phyloP scores from a whole-genome alignment of 2,329 filamentous ascomycete genomes.

The Blastomyces emzantsi region DNA sequence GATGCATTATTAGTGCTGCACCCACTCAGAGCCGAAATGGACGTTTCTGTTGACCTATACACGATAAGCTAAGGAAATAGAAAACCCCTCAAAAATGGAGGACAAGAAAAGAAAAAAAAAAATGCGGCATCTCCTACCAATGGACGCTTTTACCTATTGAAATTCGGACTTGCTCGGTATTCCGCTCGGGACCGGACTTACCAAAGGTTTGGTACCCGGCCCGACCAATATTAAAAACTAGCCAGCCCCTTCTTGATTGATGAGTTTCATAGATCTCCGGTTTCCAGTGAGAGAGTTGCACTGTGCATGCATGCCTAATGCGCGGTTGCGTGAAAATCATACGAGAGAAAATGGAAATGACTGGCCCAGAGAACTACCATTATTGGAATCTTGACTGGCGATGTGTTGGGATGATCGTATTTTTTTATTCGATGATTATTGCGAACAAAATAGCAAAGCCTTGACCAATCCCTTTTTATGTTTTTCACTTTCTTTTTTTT shows the following conservation, averaged over 20 bases:
- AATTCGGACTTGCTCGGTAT: not conserved
- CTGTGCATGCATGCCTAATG: not conserved
- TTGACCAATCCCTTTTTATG: not conserved
- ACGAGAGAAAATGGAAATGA: not conserved
- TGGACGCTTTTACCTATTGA: not conserved
- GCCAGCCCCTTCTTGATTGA: not conserved
- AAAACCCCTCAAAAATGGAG: not conserved
- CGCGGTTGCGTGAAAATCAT: not conserved
- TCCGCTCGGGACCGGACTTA: not conserved
- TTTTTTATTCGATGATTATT: not conserved
- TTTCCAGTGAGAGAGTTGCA: not conserved
- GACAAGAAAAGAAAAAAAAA: not conserved
- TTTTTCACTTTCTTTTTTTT: not conserved
- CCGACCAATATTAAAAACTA: not conserved
- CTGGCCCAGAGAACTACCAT: not conserved
- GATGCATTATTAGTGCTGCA: not conserved
- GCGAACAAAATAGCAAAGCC: not conserved
- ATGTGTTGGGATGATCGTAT: not conserved
- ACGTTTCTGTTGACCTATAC: not conserved
- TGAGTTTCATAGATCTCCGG: not conserved
- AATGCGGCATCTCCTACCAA: not conserved
- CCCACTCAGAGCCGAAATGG: not conserved
- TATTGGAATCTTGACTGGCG: not conserved
- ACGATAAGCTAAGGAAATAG: not conserved
- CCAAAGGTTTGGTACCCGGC: not conserved